Evolutionary conservation across 2,329 filamentous ascomycete species (phyloP).

Genomic region (Trichoderma brevicompactum): DNA sequence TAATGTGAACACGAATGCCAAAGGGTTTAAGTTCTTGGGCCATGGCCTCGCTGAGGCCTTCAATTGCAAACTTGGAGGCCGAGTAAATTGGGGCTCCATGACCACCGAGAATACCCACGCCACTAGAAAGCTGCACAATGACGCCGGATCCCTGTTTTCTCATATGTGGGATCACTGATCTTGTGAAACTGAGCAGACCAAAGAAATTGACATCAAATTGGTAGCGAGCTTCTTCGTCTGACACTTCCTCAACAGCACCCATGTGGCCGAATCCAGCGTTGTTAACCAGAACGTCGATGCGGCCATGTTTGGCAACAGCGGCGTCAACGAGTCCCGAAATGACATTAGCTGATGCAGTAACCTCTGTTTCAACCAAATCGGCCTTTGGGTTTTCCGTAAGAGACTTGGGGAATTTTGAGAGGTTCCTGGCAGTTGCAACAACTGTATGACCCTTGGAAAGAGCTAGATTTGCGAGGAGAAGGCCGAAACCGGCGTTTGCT

Average conservation of each 20-base stretch:
- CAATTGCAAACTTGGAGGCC: slow-evolving; percentile 46
- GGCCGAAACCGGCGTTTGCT: slow-evolving; percentile 52
- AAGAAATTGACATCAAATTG: slow-evolving; percentile 65
- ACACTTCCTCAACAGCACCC: slow-evolving; percentile 57
- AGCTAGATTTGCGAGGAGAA: slow-evolving; percentile 45
- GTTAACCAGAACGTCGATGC: slow-evolving; percentile 64
- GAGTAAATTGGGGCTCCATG: slow-evolving; percentile 45
- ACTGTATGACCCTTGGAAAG: slow-evolving; percentile 48
- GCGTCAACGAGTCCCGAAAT: slow-evolving; percentile 31
- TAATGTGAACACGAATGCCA: slow-evolving; percentile 46
- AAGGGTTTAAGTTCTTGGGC: slow-evolving; percentile 42
- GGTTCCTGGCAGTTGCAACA: slow-evolving; percentile 50
- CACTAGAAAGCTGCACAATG: slow-evolving; percentile 48
- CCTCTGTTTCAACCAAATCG: slow-evolving; percentile 4
- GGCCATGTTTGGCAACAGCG: slow-evolving; percentile 52
- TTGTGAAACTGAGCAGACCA: slow-evolving; percentile 49
- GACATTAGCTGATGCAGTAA: slow-evolving; percentile 36
- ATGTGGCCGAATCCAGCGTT: slow-evolving; percentile 62
- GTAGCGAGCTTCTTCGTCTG: slow-evolving; percentile 52
- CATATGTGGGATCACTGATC: slow-evolving; percentile 44
- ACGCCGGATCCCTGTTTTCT: slow-evolving; percentile 38
- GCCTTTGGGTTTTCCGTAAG: slow-evolving; percentile 47
- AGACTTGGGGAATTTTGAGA: slow-evolving; percentile 42
- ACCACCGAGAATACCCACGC: slow-evolving; percentile 43
- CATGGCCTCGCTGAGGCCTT: slow-evolving; percentile 44